These are phyloP conservation scores for Elymus sibiricus DNA, from an alignment of 176 grass and related monocot genomes.

Conservation along the genomic window DNA sequence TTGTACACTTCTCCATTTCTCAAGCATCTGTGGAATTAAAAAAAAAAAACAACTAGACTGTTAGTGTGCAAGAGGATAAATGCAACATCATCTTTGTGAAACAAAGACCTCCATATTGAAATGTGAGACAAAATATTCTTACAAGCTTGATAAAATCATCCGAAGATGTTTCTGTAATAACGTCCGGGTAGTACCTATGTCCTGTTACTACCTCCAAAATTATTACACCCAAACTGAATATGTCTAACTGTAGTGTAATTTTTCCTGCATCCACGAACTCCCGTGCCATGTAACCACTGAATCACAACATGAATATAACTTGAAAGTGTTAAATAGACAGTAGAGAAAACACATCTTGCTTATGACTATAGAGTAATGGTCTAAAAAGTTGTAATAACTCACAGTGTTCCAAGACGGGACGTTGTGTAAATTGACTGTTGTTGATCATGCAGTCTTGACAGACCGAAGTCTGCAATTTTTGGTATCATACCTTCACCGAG, in stretches of 20 bases:
- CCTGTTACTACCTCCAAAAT: no score
- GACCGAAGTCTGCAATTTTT: not conserved
- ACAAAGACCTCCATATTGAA: no score
- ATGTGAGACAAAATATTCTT: no score
- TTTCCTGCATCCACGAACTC: not conserved
- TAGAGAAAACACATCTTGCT: not conserved
- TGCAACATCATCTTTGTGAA: no score
- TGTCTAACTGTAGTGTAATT: not conserved
- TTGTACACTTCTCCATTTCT: no score
- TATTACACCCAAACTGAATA: no score
- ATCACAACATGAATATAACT: not conserved
- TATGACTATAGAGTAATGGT: not conserved
- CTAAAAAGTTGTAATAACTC: not conserved
- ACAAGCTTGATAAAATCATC: no score
- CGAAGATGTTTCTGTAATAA: no score
- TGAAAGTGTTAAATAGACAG: not conserved
- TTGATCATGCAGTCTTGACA: not conserved
- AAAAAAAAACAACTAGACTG: no score
- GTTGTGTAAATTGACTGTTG: not conserved
- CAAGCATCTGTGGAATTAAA: no score
- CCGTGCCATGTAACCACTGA: not conserved
- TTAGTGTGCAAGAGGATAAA: no score
- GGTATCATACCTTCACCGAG: not conserved
- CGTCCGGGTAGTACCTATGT: no score
- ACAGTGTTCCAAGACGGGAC: not conserved